These are phyloP conservation scores for Niveomyces coronatus DNA, from an alignment of 2,329 filamentous ascomycete genomes.

Conservation along the genomic window DNA sequence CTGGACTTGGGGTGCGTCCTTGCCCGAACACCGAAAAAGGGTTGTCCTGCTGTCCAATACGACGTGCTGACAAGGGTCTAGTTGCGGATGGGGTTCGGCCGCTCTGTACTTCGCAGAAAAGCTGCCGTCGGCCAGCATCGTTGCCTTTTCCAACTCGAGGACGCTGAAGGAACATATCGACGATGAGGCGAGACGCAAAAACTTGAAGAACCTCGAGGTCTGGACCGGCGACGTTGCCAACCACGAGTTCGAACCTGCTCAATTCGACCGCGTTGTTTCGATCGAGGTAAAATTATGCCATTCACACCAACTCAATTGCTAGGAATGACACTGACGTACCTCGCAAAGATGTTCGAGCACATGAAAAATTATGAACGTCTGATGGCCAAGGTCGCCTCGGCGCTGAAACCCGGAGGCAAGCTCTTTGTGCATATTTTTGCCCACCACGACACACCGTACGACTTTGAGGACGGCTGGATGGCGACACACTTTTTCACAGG, in stretches of 20 bases:
- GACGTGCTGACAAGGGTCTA: conserved; percentile 19
- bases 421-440: conserved; percentile 61
- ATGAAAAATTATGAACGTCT: conserved; percentile 67
- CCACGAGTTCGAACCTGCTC: conserved; percentile 48
- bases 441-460: conserved; percentile 55
- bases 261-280: conserved; percentile 55
- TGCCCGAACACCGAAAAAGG: too few species aligned
- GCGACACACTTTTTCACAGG: conserved; percentile 64
- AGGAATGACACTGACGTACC: neutral
- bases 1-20: conserved; percentile 47
- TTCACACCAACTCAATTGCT: neutral
- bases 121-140: conserved; percentile 51
- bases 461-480: conserved; percentile 67
- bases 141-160: conserved; percentile 58
- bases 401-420: conserved; percentile 53
- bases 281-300: conserved; percentile 41
- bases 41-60: too few species aligned
- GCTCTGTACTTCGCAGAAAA: conserved; percentile 55
- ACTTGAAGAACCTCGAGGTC: conserved; percentile 49
- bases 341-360: conserved; percentile 54
- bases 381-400: conserved; percentile 49
- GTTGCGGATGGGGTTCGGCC: conserved; percentile 59
- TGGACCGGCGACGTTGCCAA: conserved; percentile 58
- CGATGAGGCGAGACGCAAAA: conserved; percentile 41
- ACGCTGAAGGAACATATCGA: conserved; percentile 62